Conservation (phyloP, 2,329 filamentous ascomycete genomes). For the Chalara sp. region DNA sequence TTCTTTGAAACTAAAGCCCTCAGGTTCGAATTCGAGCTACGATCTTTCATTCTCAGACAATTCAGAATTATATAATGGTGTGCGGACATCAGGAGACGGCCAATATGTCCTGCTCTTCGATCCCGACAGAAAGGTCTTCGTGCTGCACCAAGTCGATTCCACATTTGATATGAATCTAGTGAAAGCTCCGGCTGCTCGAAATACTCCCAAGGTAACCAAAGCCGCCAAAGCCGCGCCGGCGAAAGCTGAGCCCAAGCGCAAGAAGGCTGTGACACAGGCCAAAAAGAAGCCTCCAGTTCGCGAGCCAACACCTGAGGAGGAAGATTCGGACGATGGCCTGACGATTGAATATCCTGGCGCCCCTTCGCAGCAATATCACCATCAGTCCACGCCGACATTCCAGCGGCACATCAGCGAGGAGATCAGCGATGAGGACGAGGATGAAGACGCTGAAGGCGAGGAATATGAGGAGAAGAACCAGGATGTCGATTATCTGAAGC, state of each 20-base stretch:
- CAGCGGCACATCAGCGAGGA: slow-evolving; percentile 23
- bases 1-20: slow-evolving; percentile 44
- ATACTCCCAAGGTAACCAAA: slow-evolving; percentile 21
- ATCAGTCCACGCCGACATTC: slow-evolving; percentile 20
- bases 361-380: slow-evolving; percentile 22
- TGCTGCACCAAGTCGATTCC: slow-evolving; percentile 76
- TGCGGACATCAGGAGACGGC: slow-evolving; percentile 46
- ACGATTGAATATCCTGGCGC: slow-evolving; percentile 54
- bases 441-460: slow-evolving; percentile 41
- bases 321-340: slow-evolving; percentile 49
- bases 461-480: slow-evolving; percentile 26
- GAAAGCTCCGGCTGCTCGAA: slow-evolving; percentile 36
- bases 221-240: slow-evolving; percentile 19
- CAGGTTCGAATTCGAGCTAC: slow-evolving; percentile 32
- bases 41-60: slow-evolving; percentile 47
- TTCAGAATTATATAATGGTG: slow-evolving; percentile 52
- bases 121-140: slow-evolving; percentile 64
- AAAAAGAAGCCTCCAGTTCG: slow-evolving; percentile 28
- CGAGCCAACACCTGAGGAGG: slow-evolving; percentile 25
- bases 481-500: slow-evolving; percentile 37
- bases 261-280: slow-evolving; percentile 25
- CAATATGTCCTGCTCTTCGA: slow-evolving; percentile 72
- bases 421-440: slow-evolving; percentile 40
- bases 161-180: slow-evolving; percentile 83
- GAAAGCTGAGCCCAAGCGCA: slow-evolving; percentile 22